These are phyloP conservation scores for Theileria luwenshuni DNA, from an alignment of 169 alveolate species.

Conservation along the genomic window DNA sequence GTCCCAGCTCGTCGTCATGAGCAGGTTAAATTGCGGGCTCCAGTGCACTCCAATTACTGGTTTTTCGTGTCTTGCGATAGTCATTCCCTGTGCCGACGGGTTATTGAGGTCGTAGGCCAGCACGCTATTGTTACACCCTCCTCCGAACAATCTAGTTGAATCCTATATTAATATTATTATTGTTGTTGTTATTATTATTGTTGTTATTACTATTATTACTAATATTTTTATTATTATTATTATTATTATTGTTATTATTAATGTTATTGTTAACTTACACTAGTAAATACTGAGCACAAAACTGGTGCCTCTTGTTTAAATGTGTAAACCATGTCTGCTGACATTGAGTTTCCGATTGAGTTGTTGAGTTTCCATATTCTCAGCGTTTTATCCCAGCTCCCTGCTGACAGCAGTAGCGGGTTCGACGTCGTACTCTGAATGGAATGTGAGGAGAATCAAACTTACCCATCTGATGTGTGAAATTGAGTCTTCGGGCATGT, in stretches of 20 bases:
- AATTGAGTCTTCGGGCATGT: slow-evolving; percentile 65
- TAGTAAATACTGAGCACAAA: slow-evolving; percentile 44
- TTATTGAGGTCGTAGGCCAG: slow-evolving; percentile 60
- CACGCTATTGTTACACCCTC: slow-evolving; percentile 58
- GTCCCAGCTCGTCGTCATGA: slow-evolving; percentile 63
- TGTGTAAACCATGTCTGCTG: slow-evolving; percentile 35
- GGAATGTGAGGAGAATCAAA: background rate
- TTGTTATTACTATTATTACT: background rate
- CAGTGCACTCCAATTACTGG: slow-evolving; percentile 62
- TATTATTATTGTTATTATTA: background rate
- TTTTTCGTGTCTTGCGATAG: slow-evolving; percentile 61
- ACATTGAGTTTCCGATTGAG: slow-evolving; percentile 24
- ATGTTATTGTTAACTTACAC: slow-evolving; percentile 9
- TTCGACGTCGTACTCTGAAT: slow-evolving; percentile 40
- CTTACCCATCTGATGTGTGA: slow-evolving; percentile 65
- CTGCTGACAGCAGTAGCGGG: slow-evolving; percentile 63
- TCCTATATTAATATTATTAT: slow-evolving; percentile 22
- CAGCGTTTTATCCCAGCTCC: slow-evolving; percentile 69
- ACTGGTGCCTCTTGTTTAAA: slow-evolving; percentile 65
- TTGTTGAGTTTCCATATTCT: slow-evolving; percentile 54
- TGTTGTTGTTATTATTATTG: background rate
- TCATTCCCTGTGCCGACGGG: slow-evolving; percentile 43
- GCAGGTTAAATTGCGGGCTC: slow-evolving; percentile 51
- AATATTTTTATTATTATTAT: background rate
- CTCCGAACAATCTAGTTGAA: slow-evolving; percentile 54